A percentile compares a stretch with the other conserved stretches of the same genome.
phyloP scores from a whole-genome alignment of 2,329 filamentous ascomycete genomes.

The Sclerotinia minor region DNA sequence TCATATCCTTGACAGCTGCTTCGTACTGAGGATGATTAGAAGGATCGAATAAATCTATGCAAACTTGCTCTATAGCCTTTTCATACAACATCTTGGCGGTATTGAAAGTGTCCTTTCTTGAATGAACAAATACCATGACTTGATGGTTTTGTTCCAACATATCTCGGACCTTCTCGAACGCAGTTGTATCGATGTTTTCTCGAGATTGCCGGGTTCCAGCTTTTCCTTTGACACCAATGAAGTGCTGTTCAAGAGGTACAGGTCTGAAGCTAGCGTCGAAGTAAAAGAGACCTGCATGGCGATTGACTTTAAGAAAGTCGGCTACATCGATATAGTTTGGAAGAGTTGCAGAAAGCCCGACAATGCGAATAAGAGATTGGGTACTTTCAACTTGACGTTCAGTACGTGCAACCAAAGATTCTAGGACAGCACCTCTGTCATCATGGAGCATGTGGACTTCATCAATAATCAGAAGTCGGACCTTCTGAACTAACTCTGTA shows the following conservation, averaged over 20 bases:
- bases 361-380: conserved; percentile 92
- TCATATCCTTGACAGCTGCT: conserved; percentile 78
- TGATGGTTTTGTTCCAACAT: conserved; percentile 94
- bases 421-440: conserved; percentile 91
- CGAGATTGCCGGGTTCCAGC: conserved; percentile 75
- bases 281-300: conserved; percentile 89
- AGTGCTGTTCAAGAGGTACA: conserved; percentile 95
- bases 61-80: conserved; percentile 79
- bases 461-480: conserved; percentile 92
- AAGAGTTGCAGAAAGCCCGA: conserved; percentile 91
- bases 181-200: conserved; percentile 83
- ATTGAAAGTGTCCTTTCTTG: conserved; percentile 86
- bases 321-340: conserved; percentile 97
- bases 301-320: conserved; percentile 95
- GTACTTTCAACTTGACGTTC: conserved; percentile 97
- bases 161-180: conserved; percentile 91
- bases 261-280: conserved; percentile 95
- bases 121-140: conserved; percentile 99
- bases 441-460: conserved; percentile 99
- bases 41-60: conserved; percentile 81
- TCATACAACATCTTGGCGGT: conserved; percentile 85
- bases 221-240: conserved; percentile 94
- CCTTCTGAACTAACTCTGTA: conserved; percentile 96
- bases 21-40: conserved; percentile 76
- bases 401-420: conserved; percentile 92